Conservation (phyloP, 768 basidiomycete species). For the Rhizopogon vesiculosus region DNA sequence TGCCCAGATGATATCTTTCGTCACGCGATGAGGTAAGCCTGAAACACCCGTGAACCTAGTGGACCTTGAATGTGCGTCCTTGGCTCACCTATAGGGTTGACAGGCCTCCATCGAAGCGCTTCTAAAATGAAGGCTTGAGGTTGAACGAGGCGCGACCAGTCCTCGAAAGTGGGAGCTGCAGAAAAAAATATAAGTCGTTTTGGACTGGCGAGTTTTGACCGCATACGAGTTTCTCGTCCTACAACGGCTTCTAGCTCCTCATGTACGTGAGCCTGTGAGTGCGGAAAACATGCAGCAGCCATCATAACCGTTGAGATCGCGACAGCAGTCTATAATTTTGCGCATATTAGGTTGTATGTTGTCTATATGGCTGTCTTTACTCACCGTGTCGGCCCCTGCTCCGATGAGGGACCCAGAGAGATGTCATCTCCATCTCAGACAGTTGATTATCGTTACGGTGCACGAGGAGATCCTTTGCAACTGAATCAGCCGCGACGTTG, state of each 20-base stretch:
- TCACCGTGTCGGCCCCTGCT: slow-evolving; percentile 53
- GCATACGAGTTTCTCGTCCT: slow-evolving; percentile 28
- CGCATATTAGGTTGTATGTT: background rate
- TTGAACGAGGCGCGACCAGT: slow-evolving; percentile 26
- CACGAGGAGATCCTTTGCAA: slow-evolving; percentile 50
- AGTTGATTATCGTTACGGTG: slow-evolving; percentile 41
- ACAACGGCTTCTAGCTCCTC: slow-evolving; percentile 33
- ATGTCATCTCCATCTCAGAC: slow-evolving; percentile 45
- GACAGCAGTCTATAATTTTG: slow-evolving; percentile 16
- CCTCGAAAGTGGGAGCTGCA: slow-evolving; percentile 35
- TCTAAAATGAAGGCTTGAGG: slow-evolving; percentile 36
- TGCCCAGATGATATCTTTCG: slow-evolving; percentile 23
- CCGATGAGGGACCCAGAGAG: slow-evolving; percentile 60
- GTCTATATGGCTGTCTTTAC: background rate
- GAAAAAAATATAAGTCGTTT: background rate
- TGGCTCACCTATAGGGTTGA: slow-evolving; percentile 25
- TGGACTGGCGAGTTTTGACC: background rate
- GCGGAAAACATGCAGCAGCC: slow-evolving; percentile 33
- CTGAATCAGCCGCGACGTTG: slow-evolving; percentile 23
- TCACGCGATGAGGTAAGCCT: slow-evolving; percentile 19
- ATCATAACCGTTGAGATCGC: slow-evolving; percentile 27
- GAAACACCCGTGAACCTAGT: background rate
- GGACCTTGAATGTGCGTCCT: slow-evolving; percentile 6
- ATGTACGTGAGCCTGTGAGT: slow-evolving; percentile 29
- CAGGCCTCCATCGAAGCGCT: slow-evolving; percentile 34